A percentile compares a stretch with the other conserved stretches of the same genome.
phyloP scores from a whole-genome alignment of 176 grass and related monocot genomes.

The Aegilops speltoides region DNA sequence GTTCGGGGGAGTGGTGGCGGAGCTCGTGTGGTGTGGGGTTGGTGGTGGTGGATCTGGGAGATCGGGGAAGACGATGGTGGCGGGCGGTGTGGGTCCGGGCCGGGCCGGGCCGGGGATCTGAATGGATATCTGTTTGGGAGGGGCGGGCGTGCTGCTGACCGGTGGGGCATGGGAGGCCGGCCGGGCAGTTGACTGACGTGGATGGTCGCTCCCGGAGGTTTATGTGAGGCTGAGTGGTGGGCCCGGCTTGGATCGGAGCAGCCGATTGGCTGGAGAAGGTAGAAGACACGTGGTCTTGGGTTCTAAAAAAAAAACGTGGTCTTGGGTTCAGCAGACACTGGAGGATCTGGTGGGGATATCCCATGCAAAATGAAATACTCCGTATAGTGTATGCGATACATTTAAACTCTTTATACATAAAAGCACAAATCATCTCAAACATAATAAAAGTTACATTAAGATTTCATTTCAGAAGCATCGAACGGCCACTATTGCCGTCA shows the following conservation, averaged over 20 bases:
- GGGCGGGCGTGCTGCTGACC: not conserved
- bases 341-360: too few relatives aligned
- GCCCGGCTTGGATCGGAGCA: not conserved
- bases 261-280: not conserved
- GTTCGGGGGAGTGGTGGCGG: slow-evolving; percentile 37
- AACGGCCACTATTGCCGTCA: too few relatives aligned
- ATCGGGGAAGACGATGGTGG: slow-evolving; percentile 34
- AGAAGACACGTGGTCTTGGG: not conserved
- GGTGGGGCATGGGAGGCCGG: not conserved
- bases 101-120: not conserved
- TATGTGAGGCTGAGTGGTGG: not conserved
- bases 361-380: too few relatives aligned
- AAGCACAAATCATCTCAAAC: too few relatives aligned
- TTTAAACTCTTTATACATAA: too few relatives aligned
- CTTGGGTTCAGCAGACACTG: too few relatives aligned
- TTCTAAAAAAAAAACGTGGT: too few relatives aligned
- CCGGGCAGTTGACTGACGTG: not conserved
- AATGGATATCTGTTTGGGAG: slow-evolving; percentile 24
- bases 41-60: slow-evolving; percentile 43
- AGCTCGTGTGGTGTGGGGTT: slow-evolving; percentile 2
- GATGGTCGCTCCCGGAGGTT: not conserved
- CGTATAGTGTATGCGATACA: too few relatives aligned
- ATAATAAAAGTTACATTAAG: too few relatives aligned
- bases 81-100: not conserved
- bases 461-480: too few relatives aligned